Evolutionary conservation across 2,329 filamentous ascomycete genomes (phyloP).

Genomic region (Aspergillus pseudoglaucus): DNA sequence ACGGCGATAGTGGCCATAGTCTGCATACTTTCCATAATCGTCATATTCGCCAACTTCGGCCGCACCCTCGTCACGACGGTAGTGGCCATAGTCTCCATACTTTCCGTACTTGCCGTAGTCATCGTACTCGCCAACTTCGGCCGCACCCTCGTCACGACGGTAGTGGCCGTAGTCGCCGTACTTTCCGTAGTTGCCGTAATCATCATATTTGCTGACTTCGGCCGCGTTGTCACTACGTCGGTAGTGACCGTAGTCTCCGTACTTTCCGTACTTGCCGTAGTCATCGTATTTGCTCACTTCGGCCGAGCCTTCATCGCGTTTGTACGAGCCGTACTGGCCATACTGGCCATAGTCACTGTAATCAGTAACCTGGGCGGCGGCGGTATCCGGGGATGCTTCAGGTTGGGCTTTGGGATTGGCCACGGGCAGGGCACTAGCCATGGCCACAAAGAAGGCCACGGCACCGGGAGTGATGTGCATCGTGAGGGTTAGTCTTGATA

Average conservation of each 20-base stretch:
- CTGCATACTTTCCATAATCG: constrained; percentile 1
- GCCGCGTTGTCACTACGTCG: constrained; percentile 1
- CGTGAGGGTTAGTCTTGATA: neutral
- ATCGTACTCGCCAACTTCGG: neutral
- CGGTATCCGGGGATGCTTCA: constrained; percentile 11
- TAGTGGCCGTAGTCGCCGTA: constrained; percentile 2
- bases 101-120: neutral
- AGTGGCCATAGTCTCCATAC: neutral
- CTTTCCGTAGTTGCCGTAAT: constrained; percentile 3
- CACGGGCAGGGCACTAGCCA: neutral
- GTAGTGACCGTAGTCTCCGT: constrained; percentile 10
- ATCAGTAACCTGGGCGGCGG: constrained; percentile 4
- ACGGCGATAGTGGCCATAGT: constrained; percentile 2
- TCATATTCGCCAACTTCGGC: neutral
- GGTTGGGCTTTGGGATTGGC: constrained; percentile 5
- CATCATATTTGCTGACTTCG: constrained; percentile 1
- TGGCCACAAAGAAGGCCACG: neutral
- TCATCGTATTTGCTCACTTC: neutral
- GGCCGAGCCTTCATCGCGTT: neutral
- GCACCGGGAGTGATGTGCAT: neutral
- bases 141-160: neutral
- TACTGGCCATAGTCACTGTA: constrained; percentile 10
- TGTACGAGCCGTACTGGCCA: constrained; percentile 3
- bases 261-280: constrained; percentile 13
- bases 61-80: neutral